Base-by-base conservation (phyloP, 805 yeast species). In the Candida saitoana region DNA sequence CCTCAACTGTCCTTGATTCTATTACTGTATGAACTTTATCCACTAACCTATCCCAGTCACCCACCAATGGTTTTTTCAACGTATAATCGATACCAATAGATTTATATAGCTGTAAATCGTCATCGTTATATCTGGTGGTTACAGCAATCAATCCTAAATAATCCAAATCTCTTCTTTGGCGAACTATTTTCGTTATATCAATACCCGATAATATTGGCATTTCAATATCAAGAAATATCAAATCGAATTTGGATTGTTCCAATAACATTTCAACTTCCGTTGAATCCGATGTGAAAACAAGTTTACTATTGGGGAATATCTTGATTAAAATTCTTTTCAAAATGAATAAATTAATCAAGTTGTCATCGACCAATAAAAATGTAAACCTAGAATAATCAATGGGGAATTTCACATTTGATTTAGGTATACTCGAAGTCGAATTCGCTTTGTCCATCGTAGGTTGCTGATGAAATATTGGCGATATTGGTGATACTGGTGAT, bases 171-270 rank as follows among this genome's bases (percentile, higher is more conserved):
- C 19, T 19, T 15, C 32, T 18, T 12, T 19, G 12, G 11, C 31
- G 20, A 34, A 47, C 30, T n/a, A 16, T 18, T 18, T 41, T 44
- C n/a, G 71, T 63, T 17, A 71, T 55, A 16, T 69, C 69, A 5
- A 65, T 52, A 9, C 76, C 76, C 15, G 64, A 52, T 15, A 70
- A 55, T 9, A 48, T 51, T 4, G 76, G 76, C 76, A 71, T 71
- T 45, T 71, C 76, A 24, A 71, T 71, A 47, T 71, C 76, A 32
- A 70, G 53, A 40, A 70, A 71, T 5, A 67, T 55, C 24, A 63
- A 49, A 42, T 68, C 67, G 39, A 52, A 65, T 14, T 34, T 30
- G 20, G 48, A 44, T 1, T 43, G 35, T 11, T 44, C 36, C 2
- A 63, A 41, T 9, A 48, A 29, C 12, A 49, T 43, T 40, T 56